Evolutionary conservation across 1,284 basidiomycete genomes (phyloP).

Genomic region (Cystobasidium pallidum): DNA sequence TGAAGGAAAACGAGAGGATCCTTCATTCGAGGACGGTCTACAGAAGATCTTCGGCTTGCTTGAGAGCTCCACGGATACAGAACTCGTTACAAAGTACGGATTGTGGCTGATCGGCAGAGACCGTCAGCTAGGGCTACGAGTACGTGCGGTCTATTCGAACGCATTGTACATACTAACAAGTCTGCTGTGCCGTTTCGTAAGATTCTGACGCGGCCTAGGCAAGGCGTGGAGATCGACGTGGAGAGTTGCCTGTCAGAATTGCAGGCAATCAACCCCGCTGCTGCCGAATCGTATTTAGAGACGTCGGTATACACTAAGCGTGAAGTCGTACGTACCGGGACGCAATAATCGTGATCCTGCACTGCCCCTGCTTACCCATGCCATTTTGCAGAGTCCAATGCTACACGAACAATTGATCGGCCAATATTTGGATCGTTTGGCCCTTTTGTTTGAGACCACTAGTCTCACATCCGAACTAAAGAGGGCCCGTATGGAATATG

Average conservation of each 20-base stretch:
- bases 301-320: constrained; percentile 48
- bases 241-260: constrained; percentile 56
- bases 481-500: constrained; percentile 19
- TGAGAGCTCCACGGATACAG: constrained; percentile 65
- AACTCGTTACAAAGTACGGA: constrained; percentile 71
- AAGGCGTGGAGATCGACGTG: constrained; percentile 61
- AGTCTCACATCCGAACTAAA: constrained; percentile 45
- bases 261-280: constrained; percentile 57
- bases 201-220: constrained; percentile 63
- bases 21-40: constrained; percentile 69
- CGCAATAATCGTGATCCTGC: neutral
- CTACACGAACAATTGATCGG: constrained; percentile 49
- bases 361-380: neutral
- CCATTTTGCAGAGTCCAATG: constrained; percentile 19
- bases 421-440: constrained; percentile 44
- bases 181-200: constrained; percentile 43
- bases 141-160: constrained; percentile 56
- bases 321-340: neutral
- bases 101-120: constrained; percentile 77
- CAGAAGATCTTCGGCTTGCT: constrained; percentile 70
- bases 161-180: neutral
- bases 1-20: constrained; percentile 70
- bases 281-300: constrained; percentile 74
- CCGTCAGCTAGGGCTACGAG: constrained; percentile 71
- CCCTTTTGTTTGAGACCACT: constrained; percentile 56